A percentile compares a stretch with the other conserved stretches of the same genome.
These are phyloP conservation scores for Kalaharituber pfeilii DNA, from an alignment of 2,329 filamentous ascomycete species.

Conservation along the genomic window DNA sequence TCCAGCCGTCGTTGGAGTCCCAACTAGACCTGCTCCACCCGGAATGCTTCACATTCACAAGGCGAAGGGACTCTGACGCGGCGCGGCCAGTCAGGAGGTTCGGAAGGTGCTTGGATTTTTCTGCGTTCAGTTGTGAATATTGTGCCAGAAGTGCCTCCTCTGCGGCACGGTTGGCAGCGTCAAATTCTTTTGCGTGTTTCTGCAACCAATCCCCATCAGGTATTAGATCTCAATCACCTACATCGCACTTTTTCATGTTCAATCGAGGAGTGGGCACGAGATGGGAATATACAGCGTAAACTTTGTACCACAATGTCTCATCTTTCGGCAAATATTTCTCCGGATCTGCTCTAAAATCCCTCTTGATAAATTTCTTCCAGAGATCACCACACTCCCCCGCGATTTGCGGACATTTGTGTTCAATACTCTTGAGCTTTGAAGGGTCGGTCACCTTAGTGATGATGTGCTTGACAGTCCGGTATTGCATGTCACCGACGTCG, in stretches of 20 bases:
- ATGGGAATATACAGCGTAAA: conserved; percentile 36
- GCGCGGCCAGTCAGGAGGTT: not conserved
- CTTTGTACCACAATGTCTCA: conserved; percentile 54
- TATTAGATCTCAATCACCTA: too few relatives aligned
- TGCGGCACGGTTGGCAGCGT: not conserved
- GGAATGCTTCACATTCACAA: not conserved
- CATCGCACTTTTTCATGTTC: too few relatives aligned
- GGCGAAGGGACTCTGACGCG: not conserved
- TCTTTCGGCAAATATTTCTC: conserved; percentile 48
- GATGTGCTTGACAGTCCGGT: not conserved
- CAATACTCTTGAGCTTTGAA: conserved; percentile 33
- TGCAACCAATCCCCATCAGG: too few relatives aligned
- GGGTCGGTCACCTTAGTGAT: not conserved
- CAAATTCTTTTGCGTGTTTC: not conserved
- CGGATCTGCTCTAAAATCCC: conserved; percentile 51
- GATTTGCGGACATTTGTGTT: conserved; percentile 59
- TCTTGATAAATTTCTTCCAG: conserved; percentile 62
- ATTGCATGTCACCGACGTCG: not conserved
- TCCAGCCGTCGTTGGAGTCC: not conserved
- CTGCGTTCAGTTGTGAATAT: not conserved
- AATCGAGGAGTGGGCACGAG: not conserved
- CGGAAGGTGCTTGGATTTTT: not conserved
- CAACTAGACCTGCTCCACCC: not conserved
- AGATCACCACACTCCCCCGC: conserved; percentile 49
- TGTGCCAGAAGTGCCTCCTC: not conserved